Percentiles rank a stretch among this genome's conserved stretches.
Conservation (phyloP, 2,329 filamentous ascomycete species). For the Pseudogymnoascus destructans region DNA sequence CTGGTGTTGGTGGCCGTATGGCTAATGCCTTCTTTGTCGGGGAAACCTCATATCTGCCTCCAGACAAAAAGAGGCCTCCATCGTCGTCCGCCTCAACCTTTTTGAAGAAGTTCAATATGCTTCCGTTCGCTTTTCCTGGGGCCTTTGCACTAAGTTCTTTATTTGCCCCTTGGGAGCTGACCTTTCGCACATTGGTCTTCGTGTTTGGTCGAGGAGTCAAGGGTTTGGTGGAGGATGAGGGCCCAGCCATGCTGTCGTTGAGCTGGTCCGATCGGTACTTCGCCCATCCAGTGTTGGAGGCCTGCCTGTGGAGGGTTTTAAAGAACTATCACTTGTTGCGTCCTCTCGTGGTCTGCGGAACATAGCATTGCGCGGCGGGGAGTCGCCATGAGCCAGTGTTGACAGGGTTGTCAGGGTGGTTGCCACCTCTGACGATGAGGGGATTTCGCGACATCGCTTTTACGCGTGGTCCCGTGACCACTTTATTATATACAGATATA, state of each 20-base stretch:
- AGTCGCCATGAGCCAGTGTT: background rate
- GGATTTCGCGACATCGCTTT: slow-evolving; percentile 7
- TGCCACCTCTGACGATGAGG: background rate
- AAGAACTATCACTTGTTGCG: slow-evolving; percentile 24
- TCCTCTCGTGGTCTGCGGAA: slow-evolving; percentile 42
- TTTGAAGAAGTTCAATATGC: slow-evolving; percentile 64
- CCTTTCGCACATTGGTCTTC: slow-evolving; percentile 18
- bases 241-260: slow-evolving; percentile 17
- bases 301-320: slow-evolving; percentile 36
- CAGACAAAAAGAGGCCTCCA: slow-evolving; percentile 42
- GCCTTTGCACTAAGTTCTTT: slow-evolving; percentile 19
- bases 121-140: slow-evolving; percentile 38
- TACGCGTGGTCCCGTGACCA: slow-evolving; percentile 10
- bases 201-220: slow-evolving; percentile 21
- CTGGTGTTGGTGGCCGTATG: slow-evolving; percentile 12
- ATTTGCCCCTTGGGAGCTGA: slow-evolving; percentile 14
- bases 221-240: slow-evolving; percentile 20
- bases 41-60: slow-evolving; percentile 23
- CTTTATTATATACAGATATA: background rate
- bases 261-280: background rate
- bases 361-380: slow-evolving; percentile 27
- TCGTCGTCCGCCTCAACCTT: slow-evolving; percentile 44
- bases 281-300: slow-evolving; percentile 32
- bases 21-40: slow-evolving; percentile 10
- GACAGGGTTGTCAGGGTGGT: background rate